These are phyloP conservation scores for Colletotrichum limetticola DNA, from an alignment of 2,329 filamentous ascomycete species.

Conservation along the genomic window DNA sequence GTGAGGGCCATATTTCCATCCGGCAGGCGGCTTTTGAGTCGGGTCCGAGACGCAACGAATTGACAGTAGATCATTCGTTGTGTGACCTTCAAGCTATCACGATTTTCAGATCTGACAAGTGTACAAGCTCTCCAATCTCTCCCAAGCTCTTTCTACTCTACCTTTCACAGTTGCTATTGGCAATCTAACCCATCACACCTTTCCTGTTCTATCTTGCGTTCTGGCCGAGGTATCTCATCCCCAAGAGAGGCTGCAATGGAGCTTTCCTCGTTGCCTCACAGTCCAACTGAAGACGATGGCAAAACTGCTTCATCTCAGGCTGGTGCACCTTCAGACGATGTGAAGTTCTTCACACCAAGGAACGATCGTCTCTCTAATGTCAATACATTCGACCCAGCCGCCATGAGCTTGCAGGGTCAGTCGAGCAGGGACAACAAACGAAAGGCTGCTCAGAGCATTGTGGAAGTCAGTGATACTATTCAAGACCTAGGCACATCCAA, in stretches of 20 bases:
- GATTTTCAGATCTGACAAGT: constrained; percentile 22
- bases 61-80: neutral
- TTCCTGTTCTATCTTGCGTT: neutral
- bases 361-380: neutral
- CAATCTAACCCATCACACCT: neutral
- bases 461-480: neutral
- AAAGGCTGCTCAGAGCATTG: constrained; percentile 1
- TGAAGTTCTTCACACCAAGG: neutral
- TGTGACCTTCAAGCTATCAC: neutral
- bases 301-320: neutral
- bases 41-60: neutral
- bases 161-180: constrained; percentile 9
- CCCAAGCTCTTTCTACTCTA: neutral
- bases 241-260: neutral
- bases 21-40: neutral
- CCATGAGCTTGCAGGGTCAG: neutral
- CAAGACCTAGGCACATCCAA: constrained; percentile 3
- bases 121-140: neutral
- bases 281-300: neutral
- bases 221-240: neutral
- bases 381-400: neutral
- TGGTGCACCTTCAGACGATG: neutral
- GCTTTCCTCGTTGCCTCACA: neutral
- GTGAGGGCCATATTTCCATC: neutral
- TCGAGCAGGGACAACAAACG: constrained; percentile 4